Evolutionary conservation across 2,329 filamentous ascomycete species (phyloP), one percentile per base, ranked within the genome.

Genomic region (Fusarium neocosmosporiellum): DNA sequence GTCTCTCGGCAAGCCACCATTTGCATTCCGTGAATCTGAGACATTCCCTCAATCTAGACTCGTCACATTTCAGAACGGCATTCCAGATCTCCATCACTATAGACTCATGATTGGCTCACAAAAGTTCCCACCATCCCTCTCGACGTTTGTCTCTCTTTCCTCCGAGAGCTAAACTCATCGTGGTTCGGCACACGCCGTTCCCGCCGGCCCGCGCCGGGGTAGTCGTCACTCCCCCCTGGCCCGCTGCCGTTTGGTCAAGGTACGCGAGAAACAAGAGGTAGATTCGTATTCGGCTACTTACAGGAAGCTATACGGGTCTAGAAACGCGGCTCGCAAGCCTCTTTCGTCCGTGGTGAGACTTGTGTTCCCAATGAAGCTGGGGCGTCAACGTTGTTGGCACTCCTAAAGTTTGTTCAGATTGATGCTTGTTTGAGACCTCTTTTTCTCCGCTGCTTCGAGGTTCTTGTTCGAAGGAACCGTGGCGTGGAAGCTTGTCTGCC

Each of bases 141-240:
- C 33, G 22, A 27, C 22, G 31, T 39, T 58, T 36, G 39, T n/a
- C 59, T 41, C 27, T 53, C 18, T 43, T 62, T 53, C 22, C 48
- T 65, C 57, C 46, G 59, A 43, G 3, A 22, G 5, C 66, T 72
- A 71, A 24, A 46, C 66, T 58, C 8, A 33, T 33, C 37, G 54
- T 41, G 34, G 53, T 46, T 59, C 46, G 29, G 36, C 27, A 5
- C 24, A 65, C 39, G 43, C 70, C 70, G 39, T 59, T 71, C 20
- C 70, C 70, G 63, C 18, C 70, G 70, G 70, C 55, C 70, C 70
- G 70, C 20, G 50, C 13, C 43, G 66, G 62, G 43, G n/a, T 50
- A n/a, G 43, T 48, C 43, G 20, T 18, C 43, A 24, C 24, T 48
- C 3, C 13, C 22, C 18, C 46, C 24, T 27, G 18, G 9, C 16